Conservation (phyloP, 306 rosid species). For the Potentilla sterilis region DNA sequence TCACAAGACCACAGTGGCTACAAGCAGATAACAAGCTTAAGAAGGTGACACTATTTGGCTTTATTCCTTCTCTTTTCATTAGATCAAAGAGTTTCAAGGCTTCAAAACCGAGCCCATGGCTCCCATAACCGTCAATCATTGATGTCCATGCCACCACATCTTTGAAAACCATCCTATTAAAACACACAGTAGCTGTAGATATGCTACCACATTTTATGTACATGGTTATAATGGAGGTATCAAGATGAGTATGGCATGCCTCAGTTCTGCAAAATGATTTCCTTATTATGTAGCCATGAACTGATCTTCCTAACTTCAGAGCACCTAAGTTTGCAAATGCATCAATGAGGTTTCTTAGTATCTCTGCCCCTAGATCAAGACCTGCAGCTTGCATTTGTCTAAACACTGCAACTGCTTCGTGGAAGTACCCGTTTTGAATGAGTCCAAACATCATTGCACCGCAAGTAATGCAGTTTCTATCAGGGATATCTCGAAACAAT, state of each 20-base stretch:
- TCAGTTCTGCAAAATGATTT: conserved; percentile 15
- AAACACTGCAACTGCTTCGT: conserved; percentile 41
- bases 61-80: conserved; percentile 40
- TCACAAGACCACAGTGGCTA: conserved; percentile 59
- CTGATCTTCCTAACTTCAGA: conserved; percentile 45
- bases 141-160: conserved; percentile 59
- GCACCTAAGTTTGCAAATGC: conserved; percentile 55
- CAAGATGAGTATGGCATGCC: conserved; percentile 23
- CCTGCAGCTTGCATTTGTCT: conserved; percentile 40
- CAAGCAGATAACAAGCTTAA: conserved; percentile 59
- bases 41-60: conserved; percentile 52
- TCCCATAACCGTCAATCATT: conserved; percentile 59
- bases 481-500: conserved; percentile 35
- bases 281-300: conserved; percentile 44
- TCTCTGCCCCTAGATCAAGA: conserved; percentile 32
- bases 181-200: conserved; percentile 36
- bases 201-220: conserved; percentile 50
- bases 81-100: conserved; percentile 32
- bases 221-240: conserved; percentile 57
- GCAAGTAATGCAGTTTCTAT: conserved; percentile 39
- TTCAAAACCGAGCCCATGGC: conserved; percentile 49
- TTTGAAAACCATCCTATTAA: conserved; percentile 34
- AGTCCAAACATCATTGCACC: conserved; percentile 57
- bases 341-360: conserved; percentile 47
- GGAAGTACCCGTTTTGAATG: conserved; percentile 44